Evolutionary conservation across 192 early-diverging fungal species (phyloP).

Genomic region (Umbelopsis sp.): DNA sequence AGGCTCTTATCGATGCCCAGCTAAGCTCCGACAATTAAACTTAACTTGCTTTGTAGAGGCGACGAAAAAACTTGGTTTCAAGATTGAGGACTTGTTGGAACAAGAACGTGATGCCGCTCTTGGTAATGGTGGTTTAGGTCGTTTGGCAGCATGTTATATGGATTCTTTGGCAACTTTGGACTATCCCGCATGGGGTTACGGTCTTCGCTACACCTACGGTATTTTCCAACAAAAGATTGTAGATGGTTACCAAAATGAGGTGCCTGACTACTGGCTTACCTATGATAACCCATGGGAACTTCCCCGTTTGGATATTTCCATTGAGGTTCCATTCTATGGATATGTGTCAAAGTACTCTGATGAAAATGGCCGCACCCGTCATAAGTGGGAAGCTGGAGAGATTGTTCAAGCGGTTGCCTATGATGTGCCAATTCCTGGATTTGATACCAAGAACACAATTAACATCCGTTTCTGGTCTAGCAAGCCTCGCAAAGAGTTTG

Average conservation of each 20-base stretch:
- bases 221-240: conserved; percentile 98
- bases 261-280: conserved; percentile 96
- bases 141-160: conserved; percentile 98
- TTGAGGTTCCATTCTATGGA: conserved; percentile 91
- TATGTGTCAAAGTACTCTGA: conserved; percentile 75
- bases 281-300: conserved; percentile 98
- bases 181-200: conserved; percentile 97
- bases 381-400: conserved; percentile 85
- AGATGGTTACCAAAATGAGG: conserved; percentile 94
- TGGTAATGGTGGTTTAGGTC: conserved; percentile 97
- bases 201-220: conserved; percentile 97
- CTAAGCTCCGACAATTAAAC: neutral
- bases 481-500: conserved; percentile 89
- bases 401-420: conserved; percentile 92
- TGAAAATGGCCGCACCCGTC: conserved; percentile 64
- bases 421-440: conserved; percentile 97
- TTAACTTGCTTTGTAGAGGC: conserved; percentile 39
- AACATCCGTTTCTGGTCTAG: conserved; percentile 98
- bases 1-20: neutral
- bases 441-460: conserved; percentile 90
- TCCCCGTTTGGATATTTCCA: conserved; percentile 88
- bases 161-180: conserved; percentile 93
- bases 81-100: conserved; percentile 89
- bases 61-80: conserved; percentile 82
- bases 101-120: conserved; percentile 96